Evolutionary conservation across 108 stramenopile species (phyloP).

Genomic region (Cyclotella atomus): DNA sequence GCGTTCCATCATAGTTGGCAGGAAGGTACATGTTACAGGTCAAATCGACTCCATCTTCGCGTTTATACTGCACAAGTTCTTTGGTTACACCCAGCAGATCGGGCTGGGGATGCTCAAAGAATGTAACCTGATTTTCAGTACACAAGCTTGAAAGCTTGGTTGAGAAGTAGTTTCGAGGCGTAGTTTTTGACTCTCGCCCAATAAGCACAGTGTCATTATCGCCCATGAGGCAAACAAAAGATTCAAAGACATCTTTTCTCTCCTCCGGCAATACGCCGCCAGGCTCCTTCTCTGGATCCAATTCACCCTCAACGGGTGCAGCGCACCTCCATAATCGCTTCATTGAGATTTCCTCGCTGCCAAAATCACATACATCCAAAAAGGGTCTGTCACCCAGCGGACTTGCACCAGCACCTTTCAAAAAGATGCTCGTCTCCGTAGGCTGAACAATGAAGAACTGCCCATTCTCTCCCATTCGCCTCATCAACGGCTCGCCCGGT

Average conservation of each 20-base stretch:
- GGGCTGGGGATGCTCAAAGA: conserved; percentile 54
- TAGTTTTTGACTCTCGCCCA: conserved; percentile 48
- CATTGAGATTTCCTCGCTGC: conserved; percentile 18
- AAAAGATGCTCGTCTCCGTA: conserved; percentile 30
- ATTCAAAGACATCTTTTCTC: conserved; percentile 47
- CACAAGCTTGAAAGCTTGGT: conserved; percentile 27
- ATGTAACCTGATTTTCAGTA: conserved; percentile 44
- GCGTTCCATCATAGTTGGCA: conserved; percentile 48
- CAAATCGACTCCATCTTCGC: conserved; percentile 56
- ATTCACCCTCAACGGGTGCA: conserved; percentile 47
- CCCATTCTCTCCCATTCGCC: conserved; percentile 26
- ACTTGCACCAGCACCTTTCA: conserved; percentile 51
- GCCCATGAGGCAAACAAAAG: conserved; percentile 37
- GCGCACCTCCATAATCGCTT: conserved; percentile 49
- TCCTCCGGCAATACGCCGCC: conserved; percentile 40
- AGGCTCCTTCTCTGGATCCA: conserved; percentile 48
- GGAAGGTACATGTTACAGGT: conserved; percentile 56
- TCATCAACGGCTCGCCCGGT: conserved; percentile 37
- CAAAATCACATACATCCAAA: conserved; percentile 44
- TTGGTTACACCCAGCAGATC: conserved; percentile 52
- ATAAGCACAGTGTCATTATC: conserved; percentile 56
- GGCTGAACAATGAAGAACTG: conserved; percentile 43
- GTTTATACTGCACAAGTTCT: conserved; percentile 52
- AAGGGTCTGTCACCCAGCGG: conserved; percentile 54
- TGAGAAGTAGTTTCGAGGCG: conserved; percentile 46